phyloP scores from a whole-genome alignment of 164 flowering plant species.

The Aristolochia californica region DNA sequence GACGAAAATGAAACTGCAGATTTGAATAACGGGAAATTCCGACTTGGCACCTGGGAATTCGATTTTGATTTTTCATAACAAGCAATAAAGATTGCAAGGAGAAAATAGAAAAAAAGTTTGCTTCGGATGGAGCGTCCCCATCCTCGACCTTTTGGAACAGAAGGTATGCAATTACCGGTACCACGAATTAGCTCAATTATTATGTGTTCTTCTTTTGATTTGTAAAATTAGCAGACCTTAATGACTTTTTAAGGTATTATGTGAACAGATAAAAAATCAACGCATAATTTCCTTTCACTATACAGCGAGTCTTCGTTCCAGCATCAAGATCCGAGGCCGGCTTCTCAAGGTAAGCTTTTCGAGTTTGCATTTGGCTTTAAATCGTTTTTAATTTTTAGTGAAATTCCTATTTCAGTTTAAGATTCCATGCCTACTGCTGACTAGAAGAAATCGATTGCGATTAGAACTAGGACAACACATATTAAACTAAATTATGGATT shows the following conservation, averaged over 20 bases:
- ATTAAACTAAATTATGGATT: too few species aligned
- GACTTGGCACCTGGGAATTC: background rate
- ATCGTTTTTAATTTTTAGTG: too few species aligned
- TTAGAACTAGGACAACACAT: too few species aligned
- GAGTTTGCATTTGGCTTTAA: background rate
- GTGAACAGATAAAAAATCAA: constrained; percentile 51
- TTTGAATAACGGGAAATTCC: background rate
- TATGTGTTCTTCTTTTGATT: background rate
- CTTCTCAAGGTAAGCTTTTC: constrained; percentile 49
- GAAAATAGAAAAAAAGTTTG: background rate
- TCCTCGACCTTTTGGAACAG: constrained; percentile 43
- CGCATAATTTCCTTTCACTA: constrained; percentile 82
- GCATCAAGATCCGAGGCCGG: constrained; percentile 54
- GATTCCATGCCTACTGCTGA: too few species aligned
- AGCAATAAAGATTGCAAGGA: background rate
- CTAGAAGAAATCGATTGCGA: too few species aligned
- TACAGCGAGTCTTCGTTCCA: constrained; percentile 44
- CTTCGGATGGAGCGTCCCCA: constrained; percentile 79
- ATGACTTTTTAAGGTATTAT: background rate
- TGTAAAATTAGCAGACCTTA: background rate
- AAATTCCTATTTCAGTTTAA: too few species aligned
- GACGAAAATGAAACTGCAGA: background rate
- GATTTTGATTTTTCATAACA: background rate
- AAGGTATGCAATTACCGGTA: constrained; percentile 31
- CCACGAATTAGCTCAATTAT: background rate